Base-by-base conservation (phyloP, 164 flowering plant genomes). In the Magnolia sinica region DNA sequence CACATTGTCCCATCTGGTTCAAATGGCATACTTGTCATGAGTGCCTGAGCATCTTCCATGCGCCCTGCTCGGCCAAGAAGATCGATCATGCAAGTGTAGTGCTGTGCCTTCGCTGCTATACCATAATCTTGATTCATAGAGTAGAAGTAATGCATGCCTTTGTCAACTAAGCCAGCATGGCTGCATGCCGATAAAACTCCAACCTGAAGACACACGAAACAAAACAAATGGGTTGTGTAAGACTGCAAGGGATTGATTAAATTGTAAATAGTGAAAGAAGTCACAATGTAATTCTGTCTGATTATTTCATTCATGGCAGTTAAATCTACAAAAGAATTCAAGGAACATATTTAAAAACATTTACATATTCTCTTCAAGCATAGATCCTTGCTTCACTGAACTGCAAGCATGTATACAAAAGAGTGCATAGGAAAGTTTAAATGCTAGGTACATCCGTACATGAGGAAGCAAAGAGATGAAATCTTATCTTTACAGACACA, bases 41-140 rank as follows among this genome's bases (percentile, higher is more conserved):
- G 84, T 29, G 84, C 84, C 75, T 86, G 86, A 51, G 98, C 98
- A 65, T 92, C 98, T 45, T 89, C 90, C 59, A 95, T 79, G 65
- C 87, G 87, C n/a, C 99, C 99, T 8, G 98, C 92, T 73, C 97
- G 87, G 67, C 98, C 98, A n/a, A 95, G 83, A 71, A 95, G 93
- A 81, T 95, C 99, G 51, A 93, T 89, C 95, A 93, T 89, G 89
- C 98, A 95, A 65, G 98, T 91, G 66, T 92, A 93, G 78, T 95
- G 98, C 78, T 84, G 86, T 61, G 88, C 70, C 70, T 89, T 88
- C 73, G 93, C 83, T 75, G 66, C 82, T 79, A 95, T 79, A 29
- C 91, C 94, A 76, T 86, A 91, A 23, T 87, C 87, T 58, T n/a
- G 83, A 64, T 74, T 80, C 99, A 95, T 93, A 10, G 89, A 81